Percentiles rank a stretch among this genome's conserved stretches.
Conservation (phyloP, 495 filamentous ascomycete species). For the Penicillium goetzii region DNA sequence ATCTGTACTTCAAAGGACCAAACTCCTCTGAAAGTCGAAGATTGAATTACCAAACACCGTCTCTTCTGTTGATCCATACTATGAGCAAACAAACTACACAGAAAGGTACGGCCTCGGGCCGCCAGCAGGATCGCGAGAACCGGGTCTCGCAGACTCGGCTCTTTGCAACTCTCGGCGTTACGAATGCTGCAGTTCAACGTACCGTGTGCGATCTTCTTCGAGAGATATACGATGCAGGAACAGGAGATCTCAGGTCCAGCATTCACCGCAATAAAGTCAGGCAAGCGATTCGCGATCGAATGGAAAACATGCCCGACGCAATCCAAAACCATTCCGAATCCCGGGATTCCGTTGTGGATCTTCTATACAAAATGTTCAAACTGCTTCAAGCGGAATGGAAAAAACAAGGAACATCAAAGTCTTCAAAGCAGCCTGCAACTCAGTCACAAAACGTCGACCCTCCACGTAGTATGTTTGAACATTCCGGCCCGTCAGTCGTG, state of each 20-base stretch:
- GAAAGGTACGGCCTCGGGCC: not conserved
- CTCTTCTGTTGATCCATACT: not conserved
- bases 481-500: not conserved
- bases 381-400: not conserved
- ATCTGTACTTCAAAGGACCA: too few relatives aligned
- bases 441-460: not conserved
- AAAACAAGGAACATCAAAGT: not conserved
- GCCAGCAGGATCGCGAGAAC: not conserved
- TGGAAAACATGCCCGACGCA: not conserved
- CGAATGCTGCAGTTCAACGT: not conserved
- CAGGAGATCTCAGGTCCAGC: constrained; percentile 2
- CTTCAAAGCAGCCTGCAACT: not conserved
- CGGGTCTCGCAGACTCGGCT: not conserved
- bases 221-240: not conserved
- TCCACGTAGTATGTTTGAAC: not conserved
- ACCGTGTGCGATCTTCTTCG: not conserved
- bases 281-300: constrained; percentile 1
- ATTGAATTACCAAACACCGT: too few relatives aligned
- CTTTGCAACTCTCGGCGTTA: not conserved
- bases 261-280: not conserved
- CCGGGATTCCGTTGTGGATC: not conserved
- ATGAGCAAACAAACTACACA: not conserved
- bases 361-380: not conserved
- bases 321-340: not conserved
- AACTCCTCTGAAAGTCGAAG: too few relatives aligned